Conservation (phyloP, 176 grass and related monocot genomes). For the Zoysia japonica region DNA sequence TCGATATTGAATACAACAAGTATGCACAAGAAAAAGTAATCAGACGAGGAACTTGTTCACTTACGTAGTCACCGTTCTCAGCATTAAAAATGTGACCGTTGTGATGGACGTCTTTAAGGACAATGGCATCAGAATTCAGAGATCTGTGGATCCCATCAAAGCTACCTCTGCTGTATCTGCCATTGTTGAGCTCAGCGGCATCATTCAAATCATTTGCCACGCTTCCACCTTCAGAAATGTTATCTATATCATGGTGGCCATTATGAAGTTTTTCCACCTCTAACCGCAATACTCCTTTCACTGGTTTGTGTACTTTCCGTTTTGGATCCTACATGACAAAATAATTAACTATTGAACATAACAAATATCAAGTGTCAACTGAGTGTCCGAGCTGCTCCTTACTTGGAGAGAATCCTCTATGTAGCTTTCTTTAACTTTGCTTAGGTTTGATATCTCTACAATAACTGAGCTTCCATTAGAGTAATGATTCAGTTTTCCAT, state of each 20-base stretch:
- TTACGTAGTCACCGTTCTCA: conserved; percentile 78
- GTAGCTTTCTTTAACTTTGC: conserved; percentile 98
- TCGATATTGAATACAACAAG: conserved; percentile 2
- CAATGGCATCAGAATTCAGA: conserved; percentile 47
- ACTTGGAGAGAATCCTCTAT: conserved; percentile 97
- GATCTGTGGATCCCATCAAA: conserved; percentile 61
- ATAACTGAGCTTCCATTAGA: conserved; percentile 91
- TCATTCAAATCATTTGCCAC: conserved; percentile 80
- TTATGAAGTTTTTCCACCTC: conserved; percentile 93
- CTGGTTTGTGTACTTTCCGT: conserved; percentile 97
- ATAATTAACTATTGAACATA: conserved; percentile 19
- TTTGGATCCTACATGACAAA: conserved; percentile 83
- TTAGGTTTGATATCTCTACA: conserved; percentile 95
- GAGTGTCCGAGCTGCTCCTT: conserved; percentile 23
- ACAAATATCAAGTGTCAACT: conserved; percentile 27
- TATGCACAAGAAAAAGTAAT: conserved; percentile 34
- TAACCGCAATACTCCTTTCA: conserved; percentile 86
- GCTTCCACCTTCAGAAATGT: conserved; percentile 88
- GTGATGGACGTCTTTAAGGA: conserved; percentile 47
- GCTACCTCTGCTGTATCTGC: conserved; percentile 55
- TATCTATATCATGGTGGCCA: conserved; percentile 60
- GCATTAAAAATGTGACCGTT: conserved; percentile 52
- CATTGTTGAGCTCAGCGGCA: conserved; percentile 55
- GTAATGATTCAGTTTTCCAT: conserved; percentile 79
- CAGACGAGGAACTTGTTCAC: conserved; percentile 29